Base-by-base conservation (phyloP, 1,284 basidiomycete species). In the Ustilago bromivora region DNA sequence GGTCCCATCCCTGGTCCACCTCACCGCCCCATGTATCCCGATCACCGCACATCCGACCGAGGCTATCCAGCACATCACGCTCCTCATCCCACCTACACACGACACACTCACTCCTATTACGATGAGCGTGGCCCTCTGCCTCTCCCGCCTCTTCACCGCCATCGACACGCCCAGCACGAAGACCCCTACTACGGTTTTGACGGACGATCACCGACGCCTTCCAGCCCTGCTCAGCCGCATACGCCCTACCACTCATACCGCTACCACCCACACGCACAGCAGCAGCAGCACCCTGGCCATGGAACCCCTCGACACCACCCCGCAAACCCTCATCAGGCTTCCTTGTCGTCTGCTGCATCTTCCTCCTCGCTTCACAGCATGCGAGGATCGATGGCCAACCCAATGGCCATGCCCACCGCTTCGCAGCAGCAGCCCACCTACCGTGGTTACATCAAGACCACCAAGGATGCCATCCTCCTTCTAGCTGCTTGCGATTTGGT, bases 391-490 rank as follows among this genome's bases (percentile, higher is more conserved):
- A 57, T 61, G 35, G 64, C 17, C 23, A 55, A 64, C 34, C 58
- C 66, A 23, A 57, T 70, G 54, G 32, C 59, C 13, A 61, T 66
- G 54, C 55, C 75, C 19, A 47, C 63, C 7, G 75, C 64, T 46
- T 73, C 75, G 31, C 63, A 80, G 32, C 81, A 81, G 61, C 74
- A 75, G 63, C 83, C 84, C 5, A 84, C 84, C 10, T 85, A 83
- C 60, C 69, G 78, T 28, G 84, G 84, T 11, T 71, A 82, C 61
- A 82, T 85, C 71, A 84, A 84, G 68, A 82, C 84, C 40, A 79
- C 84, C 28, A 71, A 75, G 31, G 84, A 85, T 64, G 84, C 84
- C 46, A 84, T 85, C 53, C 75, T 85, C 2, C 65, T 85, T 17
- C 71, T 85, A 34, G 78, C 84, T 4, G 82, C 84, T 1, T 85